Evolutionary conservation across 495 filamentous ascomycete species (phyloP), one percentile per base, ranked within the genome.

Genomic region (Aspergillus nidulans): DNA sequence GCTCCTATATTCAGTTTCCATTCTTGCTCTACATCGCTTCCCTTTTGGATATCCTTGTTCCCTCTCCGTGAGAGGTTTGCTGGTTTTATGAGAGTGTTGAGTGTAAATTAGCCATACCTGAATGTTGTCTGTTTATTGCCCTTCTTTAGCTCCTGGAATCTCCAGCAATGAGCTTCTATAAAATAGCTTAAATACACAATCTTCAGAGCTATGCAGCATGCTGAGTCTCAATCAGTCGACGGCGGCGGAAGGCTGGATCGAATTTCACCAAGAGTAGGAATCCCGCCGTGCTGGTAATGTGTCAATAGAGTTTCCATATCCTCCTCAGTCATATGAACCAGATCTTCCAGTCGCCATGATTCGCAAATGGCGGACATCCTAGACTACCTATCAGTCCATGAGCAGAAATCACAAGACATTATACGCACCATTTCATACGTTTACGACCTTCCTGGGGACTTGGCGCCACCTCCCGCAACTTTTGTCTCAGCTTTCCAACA

Each of bases 311-410:
- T 75, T 21, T 85, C 83, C 88, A 97, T 96, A 63, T 96, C 91
- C 50, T 83, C 74, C 26, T 95, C 91, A 21, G 81, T 77, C 83
- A 98, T 87, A 34, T 82, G 79, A 49, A 90, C 91, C 59, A 98
- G 80, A 43, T 97, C 90, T 50, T 95, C 87, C 61, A 94, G 77
- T 44, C 74, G 85, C 79, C 94, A 98, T 28, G 80, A 76, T 63
- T 97, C 91, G 70, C 94, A 97, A 15, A 97, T 86, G 44, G 79
- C 84, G 1, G 87, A 89, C 87, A 97, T 97, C 88, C 85, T 88
- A 49, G 38, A 42, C 10, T 19, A 25, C 42, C 6, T 8, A 26
- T 55, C 26, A 59, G 36, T 28, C 38, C 18, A 28, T 8, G 36
- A 1, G 21, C 32, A 4, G 26, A 13, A 10, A 50, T 23, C 32